Base-by-base conservation (phyloP, 768 basidiomycete genomes). In the Mycena rebaudengoi region DNA sequence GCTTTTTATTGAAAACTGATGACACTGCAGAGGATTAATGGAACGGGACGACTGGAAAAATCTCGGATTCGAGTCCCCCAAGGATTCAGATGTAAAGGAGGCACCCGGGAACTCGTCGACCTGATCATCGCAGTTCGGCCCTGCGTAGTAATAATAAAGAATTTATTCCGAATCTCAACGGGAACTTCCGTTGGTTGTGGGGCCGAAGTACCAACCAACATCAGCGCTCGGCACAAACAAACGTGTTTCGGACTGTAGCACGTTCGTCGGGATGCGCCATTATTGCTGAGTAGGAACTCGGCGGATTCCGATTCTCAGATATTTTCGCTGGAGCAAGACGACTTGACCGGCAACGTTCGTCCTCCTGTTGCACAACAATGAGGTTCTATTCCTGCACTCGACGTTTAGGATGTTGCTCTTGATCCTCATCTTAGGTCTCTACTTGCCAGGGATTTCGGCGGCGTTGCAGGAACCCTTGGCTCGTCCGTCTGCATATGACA, bases 11-110 rank as follows among this genome's bases (percentile, higher is more conserved):
- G 32, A n/a, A 16, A 49, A 35, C 11, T 23, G 25, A 52, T 65
- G 52, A 68, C 49, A 65, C 18, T 26, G 29, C 67, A 96, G 95
- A 68, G 92, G 91, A n/a, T 80, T 96, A 49, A 96, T 96, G 95
- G 89, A 92, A 67, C 83, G 85, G 45, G 95, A 95, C 70, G 88
- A 95, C 14, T 95, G 94, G 91, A 85, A 82, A 67, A 97, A 95
- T 73, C 83, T 97, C 51, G 95, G 95, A 7, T 76, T 96, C 63
- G 84, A 79, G 43, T 86, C n/a, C n/a, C n/a, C 88, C 66, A 79
- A 93, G 56, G 71, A 76, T n/a, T n/a, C n/a, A n/a, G n/a, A n/a
- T 40, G n/a, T 5, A 16, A 67, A 71, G 26, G 71, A 65, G n/a
- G 30, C 49, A 21, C 29, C 40, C 44, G 54, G 53, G 51, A 66